Base-by-base conservation (phyloP, 2,329 filamentous ascomycete genomes). In the Colletotrichum lini region DNA sequence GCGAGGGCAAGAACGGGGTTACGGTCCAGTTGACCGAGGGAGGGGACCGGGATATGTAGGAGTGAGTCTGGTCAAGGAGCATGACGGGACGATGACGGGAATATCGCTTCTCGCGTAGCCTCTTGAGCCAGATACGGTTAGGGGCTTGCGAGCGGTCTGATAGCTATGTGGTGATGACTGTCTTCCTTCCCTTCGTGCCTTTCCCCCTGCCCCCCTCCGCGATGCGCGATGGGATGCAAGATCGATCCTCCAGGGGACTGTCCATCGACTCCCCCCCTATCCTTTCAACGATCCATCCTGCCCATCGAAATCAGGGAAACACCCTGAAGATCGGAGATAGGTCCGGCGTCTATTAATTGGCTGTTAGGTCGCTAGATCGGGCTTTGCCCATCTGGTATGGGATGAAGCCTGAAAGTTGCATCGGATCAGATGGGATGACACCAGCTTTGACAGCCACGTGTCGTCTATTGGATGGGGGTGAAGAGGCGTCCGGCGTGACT, bases 11-110 rank as follows among this genome's bases (percentile, higher is more conserved):
- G 72, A 65, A 77, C n/a, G 80, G 81, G 38, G 78, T 85, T 6
- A 81, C 81, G 2, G 80, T 88, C 23, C 82, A 82, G 75, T 75
- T 87, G 73, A 82, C 84, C 73, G 81, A 83, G 73, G 80, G 82
- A 2, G 81, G 84, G 38, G 82, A 85, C 8, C 65, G 65, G 38
- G 69, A 58, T 18, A 56, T 44, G 65, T 64, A 63, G 5, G 12
- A 15, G 10, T 59, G 21, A 68, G 59, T 21, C 47, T 8, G 16
- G 40, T 23, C 18, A 16, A 18, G 44, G 12, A 21, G n/a, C n/a
- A 56, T 68, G 52, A 68, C 23, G 66, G 52, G 15, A 44, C 15
- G 23, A 42, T 68, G 58, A 64, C 59, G 52, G 59, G 49, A 69
- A 30, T 26, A 5, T 49, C n/a, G 40, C 60, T 21, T 64, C 23